Evolutionary conservation across 805 yeast species (phyloP).

Genomic region (Komagataella pastoris): DNA sequence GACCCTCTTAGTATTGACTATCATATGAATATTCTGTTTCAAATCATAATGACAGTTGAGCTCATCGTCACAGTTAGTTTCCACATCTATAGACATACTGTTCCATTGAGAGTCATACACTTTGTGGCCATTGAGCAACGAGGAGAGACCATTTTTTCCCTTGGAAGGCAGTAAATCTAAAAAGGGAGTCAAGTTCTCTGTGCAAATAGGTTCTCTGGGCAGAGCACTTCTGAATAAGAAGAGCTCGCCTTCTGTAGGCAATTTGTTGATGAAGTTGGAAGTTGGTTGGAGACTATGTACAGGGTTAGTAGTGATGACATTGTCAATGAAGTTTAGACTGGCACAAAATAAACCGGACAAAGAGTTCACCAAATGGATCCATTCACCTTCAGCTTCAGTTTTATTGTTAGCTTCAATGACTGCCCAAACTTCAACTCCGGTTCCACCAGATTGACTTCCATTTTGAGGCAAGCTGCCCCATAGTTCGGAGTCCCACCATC

Average conservation of each 20-base stretch:
- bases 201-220: conserved; percentile 92
- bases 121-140: conserved; percentile 80
- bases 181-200: conserved; percentile 93
- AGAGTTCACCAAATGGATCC: conserved; percentile 63
- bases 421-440: conserved; percentile 93
- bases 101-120: conserved; percentile 92
- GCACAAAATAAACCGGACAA: conserved; percentile 93
- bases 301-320: conserved; percentile 63
- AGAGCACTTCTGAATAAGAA: conserved; percentile 70
- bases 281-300: conserved; percentile 22
- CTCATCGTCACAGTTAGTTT: conserved; percentile 30
- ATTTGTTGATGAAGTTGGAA: conserved; percentile 8
- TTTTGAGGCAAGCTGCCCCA: conserved; percentile 76
- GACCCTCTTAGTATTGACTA: conserved; percentile 56
- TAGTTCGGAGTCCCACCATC: conserved; percentile 83
- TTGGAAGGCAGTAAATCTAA: conserved; percentile 81
- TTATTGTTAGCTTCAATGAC: conserved; percentile 50
- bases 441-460: conserved; percentile 75
- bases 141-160: conserved; percentile 79
- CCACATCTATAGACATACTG: conserved; percentile 76
- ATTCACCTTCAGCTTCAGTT: conserved; percentile 42
- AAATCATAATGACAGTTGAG: conserved; percentile 34
- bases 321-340: conserved; percentile 78
- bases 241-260: conserved; percentile 23
- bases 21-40: conserved; percentile 57